A percentile compares a stretch with the other conserved stretches of the same genome.
phyloP scores from a whole-genome alignment of 2,329 filamentous ascomycete species.

The Cladophialophora yegresii region DNA sequence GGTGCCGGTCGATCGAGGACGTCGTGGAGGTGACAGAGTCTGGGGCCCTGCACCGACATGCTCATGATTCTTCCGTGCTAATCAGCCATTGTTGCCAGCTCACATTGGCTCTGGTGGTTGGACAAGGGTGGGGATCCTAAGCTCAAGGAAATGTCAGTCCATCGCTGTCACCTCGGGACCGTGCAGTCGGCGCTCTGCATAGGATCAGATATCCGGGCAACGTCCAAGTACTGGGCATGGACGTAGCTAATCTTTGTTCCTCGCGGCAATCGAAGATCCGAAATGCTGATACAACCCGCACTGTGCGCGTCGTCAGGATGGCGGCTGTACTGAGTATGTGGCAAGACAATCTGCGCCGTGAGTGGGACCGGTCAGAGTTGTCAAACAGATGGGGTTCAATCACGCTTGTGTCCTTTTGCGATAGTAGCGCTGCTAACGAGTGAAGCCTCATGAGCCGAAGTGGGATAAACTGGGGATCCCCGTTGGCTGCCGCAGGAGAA shows the following conservation, averaged over 20 bases:
- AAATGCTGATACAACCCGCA: not conserved
- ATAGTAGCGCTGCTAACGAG: not conserved
- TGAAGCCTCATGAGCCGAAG: not conserved
- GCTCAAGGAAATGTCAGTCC: not conserved
- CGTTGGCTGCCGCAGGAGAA: not conserved
- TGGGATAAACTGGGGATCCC: not conserved
- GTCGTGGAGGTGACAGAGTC: not conserved
- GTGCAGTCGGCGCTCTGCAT: constrained; percentile 6
- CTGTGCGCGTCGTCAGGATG: not conserved
- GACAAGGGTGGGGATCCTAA: not conserved
- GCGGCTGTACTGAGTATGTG: too few relatives aligned
- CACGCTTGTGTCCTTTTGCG: constrained; percentile 4
- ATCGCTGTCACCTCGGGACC: constrained; percentile 9
- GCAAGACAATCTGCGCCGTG: not conserved
- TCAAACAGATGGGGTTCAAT: not conserved
- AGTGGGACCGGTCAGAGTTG: not conserved
- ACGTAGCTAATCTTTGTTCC: not conserved
- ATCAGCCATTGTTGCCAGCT: not conserved
- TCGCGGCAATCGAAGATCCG: not conserved
- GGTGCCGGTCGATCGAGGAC: not conserved
- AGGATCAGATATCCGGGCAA: not conserved
- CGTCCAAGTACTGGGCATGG: not conserved
- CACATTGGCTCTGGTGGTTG: not conserved
- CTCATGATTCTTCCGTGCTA: not conserved
- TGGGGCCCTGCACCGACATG: not conserved